A percentile compares a stretch with the other conserved stretches of the same genome.
Conservation (phyloP, 805 yeast species). For the Monosporozyma aerobia region DNA sequence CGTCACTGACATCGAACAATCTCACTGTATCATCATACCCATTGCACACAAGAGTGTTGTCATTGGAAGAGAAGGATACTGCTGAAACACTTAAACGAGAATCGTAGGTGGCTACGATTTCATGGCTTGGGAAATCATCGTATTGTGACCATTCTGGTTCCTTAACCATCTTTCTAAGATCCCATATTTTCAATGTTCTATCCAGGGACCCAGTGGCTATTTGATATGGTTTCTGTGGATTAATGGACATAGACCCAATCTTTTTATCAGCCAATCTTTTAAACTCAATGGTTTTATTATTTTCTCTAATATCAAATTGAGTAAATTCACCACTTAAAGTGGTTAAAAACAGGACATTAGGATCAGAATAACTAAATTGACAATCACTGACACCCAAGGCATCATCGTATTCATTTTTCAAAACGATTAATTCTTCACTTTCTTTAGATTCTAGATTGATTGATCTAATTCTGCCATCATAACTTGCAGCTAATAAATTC, state of each 20-base stretch:
- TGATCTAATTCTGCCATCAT: slow-evolving; percentile 78
- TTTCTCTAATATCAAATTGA: slow-evolving; percentile 57
- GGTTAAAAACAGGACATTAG: slow-evolving; percentile 56
- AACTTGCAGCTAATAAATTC: slow-evolving; percentile 61
- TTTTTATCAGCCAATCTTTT: slow-evolving; percentile 76
- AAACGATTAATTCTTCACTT: slow-evolving; percentile 53
- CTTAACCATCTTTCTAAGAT: slow-evolving; percentile 46
- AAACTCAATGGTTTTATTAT: slow-evolving; percentile 27
- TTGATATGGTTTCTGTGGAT: slow-evolving; percentile 56
- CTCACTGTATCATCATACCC: slow-evolving; percentile 85
- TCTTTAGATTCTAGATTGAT: slow-evolving; percentile 56
- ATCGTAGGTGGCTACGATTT: slow-evolving; percentile 46
- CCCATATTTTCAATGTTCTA: slow-evolving; percentile 80
- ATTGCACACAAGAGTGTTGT: slow-evolving; percentile 68
- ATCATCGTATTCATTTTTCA: slow-evolving; percentile 44
- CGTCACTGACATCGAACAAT: slow-evolving; percentile 48
- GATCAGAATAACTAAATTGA: slow-evolving; percentile 40
- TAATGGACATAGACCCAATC: slow-evolving; percentile 79
- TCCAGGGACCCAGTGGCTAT: slow-evolving; percentile 87
- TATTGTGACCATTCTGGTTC: slow-evolving; percentile 49
- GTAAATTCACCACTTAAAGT: slow-evolving; percentile 77
- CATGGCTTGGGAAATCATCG: slow-evolving; percentile 34
- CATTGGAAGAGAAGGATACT: slow-evolving; percentile 66
- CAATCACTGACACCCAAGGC: slow-evolving; percentile 70
- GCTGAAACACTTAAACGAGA: slow-evolving; percentile 77